A percentile compares a stretch with the other conserved stretches of the same genome.
These are phyloP conservation scores for Trichopus zeylanicus DNA, from an alignment of 116 monocot species.

Conservation along the genomic window DNA sequence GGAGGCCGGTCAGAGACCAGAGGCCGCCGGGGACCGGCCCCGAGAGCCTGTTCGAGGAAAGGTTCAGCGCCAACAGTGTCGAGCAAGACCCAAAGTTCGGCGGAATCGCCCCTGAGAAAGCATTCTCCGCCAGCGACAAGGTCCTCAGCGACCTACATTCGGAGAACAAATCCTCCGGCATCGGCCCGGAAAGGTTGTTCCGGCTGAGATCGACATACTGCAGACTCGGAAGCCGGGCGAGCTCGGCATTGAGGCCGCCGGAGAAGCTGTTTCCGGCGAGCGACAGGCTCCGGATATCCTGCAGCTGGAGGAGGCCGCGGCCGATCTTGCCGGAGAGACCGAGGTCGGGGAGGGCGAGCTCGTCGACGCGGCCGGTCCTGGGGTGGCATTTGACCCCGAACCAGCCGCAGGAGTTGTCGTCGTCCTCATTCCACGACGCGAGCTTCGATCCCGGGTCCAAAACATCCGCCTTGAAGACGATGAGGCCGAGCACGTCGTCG, in stretches of 20 bases:
- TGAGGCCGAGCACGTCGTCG: conserved; percentile 77
- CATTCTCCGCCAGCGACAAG: conserved; percentile 40
- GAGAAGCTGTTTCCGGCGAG: conserved; percentile 66
- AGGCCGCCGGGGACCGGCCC: conserved; percentile 38
- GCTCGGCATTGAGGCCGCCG: conserved; percentile 33
- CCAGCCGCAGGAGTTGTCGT: conserved; percentile 55
- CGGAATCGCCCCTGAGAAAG: conserved; percentile 44
- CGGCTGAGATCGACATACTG: conserved; percentile 40
- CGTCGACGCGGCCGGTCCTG: conserved; percentile 30
- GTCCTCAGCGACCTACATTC: conserved; percentile 50
- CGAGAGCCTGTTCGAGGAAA: conserved; percentile 53
- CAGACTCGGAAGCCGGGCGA: conserved; percentile 30
- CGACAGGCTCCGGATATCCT: conserved; percentile 31
- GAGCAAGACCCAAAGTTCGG: conserved; percentile 38
- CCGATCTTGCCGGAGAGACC: conserved; percentile 60
- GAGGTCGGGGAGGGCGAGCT: conserved; percentile 48
- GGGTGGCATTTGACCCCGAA: conserved; percentile 50
- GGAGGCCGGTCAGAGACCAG: conserved; percentile 26
- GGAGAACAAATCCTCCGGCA: conserved; percentile 49
- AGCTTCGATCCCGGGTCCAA: conserved; percentile 39
- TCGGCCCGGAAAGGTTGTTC: conserved; percentile 46
- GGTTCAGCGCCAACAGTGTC: conserved; percentile 39
- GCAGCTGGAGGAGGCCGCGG: conserved; percentile 70
- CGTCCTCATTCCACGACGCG: conserved; percentile 70
- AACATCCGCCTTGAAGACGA: conserved; percentile 76